phyloP scores from a whole-genome alignment of 2,329 filamentous ascomycete species.

The Ceratocystiopsis brevicomis region DNA sequence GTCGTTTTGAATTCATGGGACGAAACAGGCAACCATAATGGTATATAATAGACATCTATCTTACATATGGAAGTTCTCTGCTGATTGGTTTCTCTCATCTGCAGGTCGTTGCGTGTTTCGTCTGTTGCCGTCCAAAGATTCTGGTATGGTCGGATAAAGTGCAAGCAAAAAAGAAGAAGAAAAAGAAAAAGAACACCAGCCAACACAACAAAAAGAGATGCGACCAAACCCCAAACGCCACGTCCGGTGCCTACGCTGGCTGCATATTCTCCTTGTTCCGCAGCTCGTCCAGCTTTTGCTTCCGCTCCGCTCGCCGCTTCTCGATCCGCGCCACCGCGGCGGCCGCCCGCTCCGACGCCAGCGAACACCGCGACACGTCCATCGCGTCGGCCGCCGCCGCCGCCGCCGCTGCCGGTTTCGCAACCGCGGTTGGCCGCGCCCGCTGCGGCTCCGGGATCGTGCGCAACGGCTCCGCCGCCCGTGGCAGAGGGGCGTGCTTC shows the following conservation, averaged over 20 bases:
- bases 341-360: constrained; percentile 32
- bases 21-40: too few species aligned
- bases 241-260: constrained; percentile 2
- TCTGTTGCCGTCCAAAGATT: not conserved
- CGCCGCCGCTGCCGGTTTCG: not conserved
- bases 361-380: constrained; percentile 18
- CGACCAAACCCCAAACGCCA: not conserved
- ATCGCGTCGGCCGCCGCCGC: not conserved
- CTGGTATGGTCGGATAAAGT: not conserved
- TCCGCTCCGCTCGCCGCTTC: constrained; percentile 32
- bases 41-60: too few species aligned
- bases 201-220: not conserved
- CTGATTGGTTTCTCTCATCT: too few species aligned
- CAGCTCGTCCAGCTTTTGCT: constrained; percentile 6
- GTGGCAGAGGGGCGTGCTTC: constrained; percentile 2
- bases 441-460: not conserved
- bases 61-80: too few species aligned
- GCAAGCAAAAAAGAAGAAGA: not conserved
- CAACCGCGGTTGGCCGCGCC: not conserved
- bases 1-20: too few species aligned
- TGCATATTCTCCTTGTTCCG: constrained; percentile 36
- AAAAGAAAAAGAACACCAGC: not conserved
- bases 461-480: constrained; percentile 5
- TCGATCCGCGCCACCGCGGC: constrained; percentile 37
- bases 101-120: too few species aligned